These are phyloP conservation scores for Hygrocybe coccinea DNA, from an alignment of 768 basidiomycete genomes.

Conservation along the genomic window DNA sequence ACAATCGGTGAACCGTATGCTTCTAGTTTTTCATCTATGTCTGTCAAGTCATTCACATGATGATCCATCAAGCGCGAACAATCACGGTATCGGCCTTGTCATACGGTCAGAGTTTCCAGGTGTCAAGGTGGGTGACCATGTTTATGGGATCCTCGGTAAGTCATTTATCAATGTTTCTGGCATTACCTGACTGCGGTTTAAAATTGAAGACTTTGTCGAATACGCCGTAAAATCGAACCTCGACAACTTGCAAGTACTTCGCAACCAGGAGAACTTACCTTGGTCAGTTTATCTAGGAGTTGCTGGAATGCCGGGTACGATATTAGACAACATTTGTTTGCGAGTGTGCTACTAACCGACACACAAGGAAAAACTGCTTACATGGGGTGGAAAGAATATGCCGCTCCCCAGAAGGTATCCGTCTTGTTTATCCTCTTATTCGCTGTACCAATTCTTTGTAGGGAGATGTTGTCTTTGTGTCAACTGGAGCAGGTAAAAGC, in stretches of 20 bases:
- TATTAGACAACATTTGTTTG: neutral
- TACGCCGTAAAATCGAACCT: conserved; percentile 25
- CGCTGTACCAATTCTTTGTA: neutral
- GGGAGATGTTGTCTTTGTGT: conserved; percentile 27
- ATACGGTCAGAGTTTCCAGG: no score
- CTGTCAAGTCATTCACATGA: no score
- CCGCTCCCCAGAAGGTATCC: conserved; percentile 30
- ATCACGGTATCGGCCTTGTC: no score
- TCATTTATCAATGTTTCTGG: neutral
- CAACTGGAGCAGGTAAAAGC: conserved; percentile 23
- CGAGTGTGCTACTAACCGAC: conserved; percentile 8
- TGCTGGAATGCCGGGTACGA: conserved; percentile 28
- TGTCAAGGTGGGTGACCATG: no score
- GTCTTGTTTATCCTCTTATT: neutral
- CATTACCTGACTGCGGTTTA: neutral
- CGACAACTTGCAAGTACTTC: conserved; percentile 18
- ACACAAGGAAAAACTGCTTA: conserved; percentile 30
- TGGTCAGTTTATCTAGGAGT: conserved; percentile 39
- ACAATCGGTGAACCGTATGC: conserved; percentile 24
- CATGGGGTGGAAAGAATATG: conserved; percentile 27
- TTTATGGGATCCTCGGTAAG: no score
- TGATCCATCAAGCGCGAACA: no score
- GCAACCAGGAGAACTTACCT: conserved; percentile 37
- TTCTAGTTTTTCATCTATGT: neutral
- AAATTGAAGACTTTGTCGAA: conserved; percentile 15